A percentile compares a stretch with the other conserved stretches of the same genome.
phyloP scores from a whole-genome alignment of 768 basidiomycete genomes.

The Termitomyces sp. region DNA sequence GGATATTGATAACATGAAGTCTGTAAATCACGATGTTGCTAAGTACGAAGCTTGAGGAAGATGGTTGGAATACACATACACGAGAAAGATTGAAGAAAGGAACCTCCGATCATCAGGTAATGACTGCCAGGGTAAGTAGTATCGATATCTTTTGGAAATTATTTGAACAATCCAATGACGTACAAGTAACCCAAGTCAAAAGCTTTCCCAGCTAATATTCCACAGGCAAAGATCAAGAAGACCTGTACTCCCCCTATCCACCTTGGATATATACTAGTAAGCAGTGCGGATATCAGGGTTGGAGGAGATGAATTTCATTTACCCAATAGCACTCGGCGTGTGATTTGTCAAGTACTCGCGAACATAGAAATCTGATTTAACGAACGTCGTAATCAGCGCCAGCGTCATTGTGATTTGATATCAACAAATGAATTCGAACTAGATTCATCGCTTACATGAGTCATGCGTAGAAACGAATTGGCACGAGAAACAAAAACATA shows the following conservation, averaged over 20 bases:
- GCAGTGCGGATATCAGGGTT: slow-evolving; percentile 3
- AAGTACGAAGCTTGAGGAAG: background rate
- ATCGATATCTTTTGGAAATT: background rate
- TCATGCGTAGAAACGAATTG: too few species aligned
- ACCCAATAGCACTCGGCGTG: slow-evolving; percentile 19
- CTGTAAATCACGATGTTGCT: background rate
- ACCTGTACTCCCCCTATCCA: slow-evolving; percentile 48
- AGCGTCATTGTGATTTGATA: too few species aligned
- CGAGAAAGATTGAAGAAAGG: slow-evolving; percentile 38
- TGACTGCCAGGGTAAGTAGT: too few species aligned
- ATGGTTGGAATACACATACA: too few species aligned
- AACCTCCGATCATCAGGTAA: slow-evolving; percentile 40
- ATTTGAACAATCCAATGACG: slow-evolving; percentile 5
- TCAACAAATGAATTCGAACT: too few species aligned
- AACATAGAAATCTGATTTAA: slow-evolving; percentile 31
- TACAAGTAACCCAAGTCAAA: slow-evolving; percentile 53
- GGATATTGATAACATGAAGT: slow-evolving; percentile 43
- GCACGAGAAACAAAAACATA: too few species aligned
- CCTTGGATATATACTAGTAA: slow-evolving; percentile 12
- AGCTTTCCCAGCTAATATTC: slow-evolving; percentile 40
- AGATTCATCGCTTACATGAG: too few species aligned
- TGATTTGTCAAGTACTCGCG: slow-evolving; percentile 29
- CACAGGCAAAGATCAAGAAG: slow-evolving; percentile 40
- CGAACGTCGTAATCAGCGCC: too few species aligned
- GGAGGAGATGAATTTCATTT: background rate